Evolutionary conservation across 495 filamentous ascomycete genomes (phyloP).

Genomic region (Penicillium lividum): DNA sequence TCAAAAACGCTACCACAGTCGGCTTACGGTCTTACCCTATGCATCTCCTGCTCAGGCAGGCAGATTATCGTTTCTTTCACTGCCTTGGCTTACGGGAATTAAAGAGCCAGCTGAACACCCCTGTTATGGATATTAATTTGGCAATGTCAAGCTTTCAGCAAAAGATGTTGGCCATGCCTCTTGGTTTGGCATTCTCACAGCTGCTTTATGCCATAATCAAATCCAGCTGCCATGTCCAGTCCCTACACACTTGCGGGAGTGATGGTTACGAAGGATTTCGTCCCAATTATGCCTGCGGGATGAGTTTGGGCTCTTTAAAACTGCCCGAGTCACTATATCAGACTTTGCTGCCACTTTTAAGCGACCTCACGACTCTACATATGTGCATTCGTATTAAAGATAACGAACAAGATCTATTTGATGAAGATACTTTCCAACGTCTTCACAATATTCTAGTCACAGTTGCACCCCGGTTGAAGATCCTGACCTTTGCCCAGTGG

Average conservation of each 20-base stretch:
- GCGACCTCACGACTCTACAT: conserved; percentile 6
- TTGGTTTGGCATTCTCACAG: conserved; percentile 5
- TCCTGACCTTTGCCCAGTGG: conserved; percentile 10
- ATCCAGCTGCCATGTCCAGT: not conserved
- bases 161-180: not conserved
- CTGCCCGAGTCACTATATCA: conserved; percentile 9
- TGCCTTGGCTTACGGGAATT: conserved; percentile 10
- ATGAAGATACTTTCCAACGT: conserved; percentile 1
- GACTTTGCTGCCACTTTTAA: conserved; percentile 1
- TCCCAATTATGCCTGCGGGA: conserved; percentile 1
- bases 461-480: conserved; percentile 1
- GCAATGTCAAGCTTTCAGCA: not conserved
- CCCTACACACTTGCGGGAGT: conserved; percentile 9
- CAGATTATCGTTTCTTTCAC: too few relatives aligned
- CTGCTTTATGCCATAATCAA: conserved; percentile 8
- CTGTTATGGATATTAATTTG: too few relatives aligned
- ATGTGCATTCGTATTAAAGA: conserved; percentile 9
- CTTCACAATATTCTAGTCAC: conserved; percentile 8
- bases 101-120: conserved; percentile 4
- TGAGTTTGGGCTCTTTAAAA: conserved; percentile 3
- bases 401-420: not conserved
- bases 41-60: conserved; percentile 3
- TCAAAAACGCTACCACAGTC: conserved; percentile 3
- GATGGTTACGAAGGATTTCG: too few relatives aligned
- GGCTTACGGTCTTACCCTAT: not conserved